These are phyloP conservation scores for Fusarium xylarioides DNA, from an alignment of 2,329 filamentous ascomycete species.

Conservation along the genomic window DNA sequence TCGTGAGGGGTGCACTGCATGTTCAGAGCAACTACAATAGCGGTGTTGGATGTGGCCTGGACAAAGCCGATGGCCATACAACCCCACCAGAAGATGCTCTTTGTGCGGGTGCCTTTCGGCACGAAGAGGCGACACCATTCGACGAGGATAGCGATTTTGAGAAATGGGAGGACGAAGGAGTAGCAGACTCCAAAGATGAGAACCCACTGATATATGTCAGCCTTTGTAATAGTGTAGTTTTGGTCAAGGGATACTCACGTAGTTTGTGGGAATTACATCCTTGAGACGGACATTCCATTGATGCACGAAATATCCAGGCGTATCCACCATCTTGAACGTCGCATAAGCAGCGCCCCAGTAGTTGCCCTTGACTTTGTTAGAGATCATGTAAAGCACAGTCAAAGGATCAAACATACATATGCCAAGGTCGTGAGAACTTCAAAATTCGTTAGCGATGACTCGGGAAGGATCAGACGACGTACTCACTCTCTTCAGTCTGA, in stretches of 20 bases:
- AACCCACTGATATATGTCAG: conserved; percentile 39
- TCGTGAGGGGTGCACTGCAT: conserved; percentile 10
- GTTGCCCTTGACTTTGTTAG: neutral
- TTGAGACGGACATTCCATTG: conserved; percentile 45
- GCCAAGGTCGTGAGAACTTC: conserved; percentile 4
- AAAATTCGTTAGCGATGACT: neutral
- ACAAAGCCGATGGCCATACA: conserved; percentile 44
- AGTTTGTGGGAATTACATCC: conserved; percentile 40
- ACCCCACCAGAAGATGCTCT: conserved; percentile 48
- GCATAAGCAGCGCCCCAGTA: conserved; percentile 37
- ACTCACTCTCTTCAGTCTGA: conserved; percentile 1
- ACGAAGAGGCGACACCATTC: conserved; percentile 55
- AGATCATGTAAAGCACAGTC: fast-evolving
- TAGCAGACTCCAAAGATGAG: conserved; percentile 50
- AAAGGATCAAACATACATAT: neutral
- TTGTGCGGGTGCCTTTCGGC: conserved; percentile 24
- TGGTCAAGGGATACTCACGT: neutral
- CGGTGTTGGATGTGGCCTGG: conserved; percentile 37
- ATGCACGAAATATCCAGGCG: conserved; percentile 50
- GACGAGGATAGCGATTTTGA: conserved; percentile 54
- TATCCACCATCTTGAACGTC: conserved; percentile 38
- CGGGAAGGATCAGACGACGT: neutral
- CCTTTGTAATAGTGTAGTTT: neutral
- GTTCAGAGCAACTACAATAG: conserved; percentile 1
- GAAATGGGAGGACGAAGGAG: conserved; percentile 47